Evolutionary conservation across 495 filamentous ascomycete genomes (phyloP).

Genomic region (Hyaloscypha variabilis): DNA sequence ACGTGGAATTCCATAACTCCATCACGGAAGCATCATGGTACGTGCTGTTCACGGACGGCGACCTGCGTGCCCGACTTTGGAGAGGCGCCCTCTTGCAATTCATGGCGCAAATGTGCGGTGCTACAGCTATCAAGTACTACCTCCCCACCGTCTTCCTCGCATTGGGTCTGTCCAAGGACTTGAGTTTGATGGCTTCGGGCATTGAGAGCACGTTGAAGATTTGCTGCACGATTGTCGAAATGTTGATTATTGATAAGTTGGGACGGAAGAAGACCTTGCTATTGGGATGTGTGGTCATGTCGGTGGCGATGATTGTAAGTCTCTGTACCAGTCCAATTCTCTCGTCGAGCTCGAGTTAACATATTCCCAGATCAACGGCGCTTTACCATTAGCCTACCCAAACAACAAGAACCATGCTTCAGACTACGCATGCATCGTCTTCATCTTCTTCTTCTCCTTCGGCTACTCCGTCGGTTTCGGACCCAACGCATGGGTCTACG

Average conservation of each 20-base stretch:
- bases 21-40: slow-evolving; percentile 71
- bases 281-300: slow-evolving; percentile 59
- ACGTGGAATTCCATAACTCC: slow-evolving; percentile 20
- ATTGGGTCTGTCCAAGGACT: slow-evolving; percentile 68
- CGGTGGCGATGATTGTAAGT: slow-evolving; percentile 46
- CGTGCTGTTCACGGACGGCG: slow-evolving; percentile 40
- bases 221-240: slow-evolving; percentile 63
- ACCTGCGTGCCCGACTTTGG: slow-evolving; percentile 58
- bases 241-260: slow-evolving; percentile 65
- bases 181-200: slow-evolving; percentile 48
- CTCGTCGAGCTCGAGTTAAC: slow-evolving; percentile 16
- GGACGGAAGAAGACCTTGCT: slow-evolving; percentile 58
- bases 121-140: slow-evolving; percentile 38
- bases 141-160: slow-evolving; percentile 56
- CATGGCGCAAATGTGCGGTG: slow-evolving; percentile 60
- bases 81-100: slow-evolving; percentile 70
- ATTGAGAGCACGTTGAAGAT: slow-evolving; percentile 47
- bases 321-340: slow-evolving; percentile 39
- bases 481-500: slow-evolving; percentile 59
- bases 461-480: slow-evolving; percentile 61
- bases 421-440: slow-evolving; percentile 55
- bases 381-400: slow-evolving; percentile 51
- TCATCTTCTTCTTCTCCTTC: slow-evolving; percentile 59
- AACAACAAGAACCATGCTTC: slow-evolving; percentile 49
- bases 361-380: slow-evolving; percentile 52